A percentile compares a stretch with the other conserved stretches of the same genome.
Evolutionary conservation across 1,139 yeast genomes (phyloP).

Genomic region (Maudiozyma humilis): DNA sequence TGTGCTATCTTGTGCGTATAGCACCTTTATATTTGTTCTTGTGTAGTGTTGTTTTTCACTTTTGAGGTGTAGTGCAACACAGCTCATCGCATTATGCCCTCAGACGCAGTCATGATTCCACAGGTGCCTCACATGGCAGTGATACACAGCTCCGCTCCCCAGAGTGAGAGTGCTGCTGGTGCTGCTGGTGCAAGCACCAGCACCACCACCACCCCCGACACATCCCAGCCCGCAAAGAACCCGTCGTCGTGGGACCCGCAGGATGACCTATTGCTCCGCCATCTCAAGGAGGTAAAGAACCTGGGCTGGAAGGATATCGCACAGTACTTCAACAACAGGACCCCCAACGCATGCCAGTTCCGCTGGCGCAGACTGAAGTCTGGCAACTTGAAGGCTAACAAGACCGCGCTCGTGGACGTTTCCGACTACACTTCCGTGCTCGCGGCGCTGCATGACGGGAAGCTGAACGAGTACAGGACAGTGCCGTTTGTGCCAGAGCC

Average conservation of each 20-base stretch:
- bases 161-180: neutral
- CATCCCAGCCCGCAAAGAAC: conserved; percentile 30
- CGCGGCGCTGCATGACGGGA: conserved; percentile 8
- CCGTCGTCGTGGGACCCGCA: conserved; percentile 74
- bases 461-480: conserved; percentile 1
- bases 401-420: conserved; percentile 29
- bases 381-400: conserved; percentile 53
- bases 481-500: neutral
- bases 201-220: neutral
- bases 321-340: conserved; percentile 54
- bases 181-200: neutral
- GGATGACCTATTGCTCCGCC: conserved; percentile 59
- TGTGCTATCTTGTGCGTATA: too few species aligned
- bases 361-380: conserved; percentile 67
- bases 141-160: too few species aligned
- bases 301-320: conserved; percentile 75
- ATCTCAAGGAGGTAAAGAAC: conserved; percentile 60
- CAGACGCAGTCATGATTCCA: too few species aligned
- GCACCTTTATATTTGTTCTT: too few species aligned
- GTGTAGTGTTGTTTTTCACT: too few species aligned
- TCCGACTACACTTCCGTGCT: conserved; percentile 6
- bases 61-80: too few species aligned
- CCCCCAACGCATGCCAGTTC: conserved; percentile 74
- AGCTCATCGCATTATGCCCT: too few species aligned
- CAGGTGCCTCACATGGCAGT: too few species aligned